A percentile compares a stretch with the other conserved stretches of the same genome.
Evolutionary conservation across 2,329 filamentous ascomycete species (phyloP).

Genomic region (Sordariomycetes sp.): DNA sequence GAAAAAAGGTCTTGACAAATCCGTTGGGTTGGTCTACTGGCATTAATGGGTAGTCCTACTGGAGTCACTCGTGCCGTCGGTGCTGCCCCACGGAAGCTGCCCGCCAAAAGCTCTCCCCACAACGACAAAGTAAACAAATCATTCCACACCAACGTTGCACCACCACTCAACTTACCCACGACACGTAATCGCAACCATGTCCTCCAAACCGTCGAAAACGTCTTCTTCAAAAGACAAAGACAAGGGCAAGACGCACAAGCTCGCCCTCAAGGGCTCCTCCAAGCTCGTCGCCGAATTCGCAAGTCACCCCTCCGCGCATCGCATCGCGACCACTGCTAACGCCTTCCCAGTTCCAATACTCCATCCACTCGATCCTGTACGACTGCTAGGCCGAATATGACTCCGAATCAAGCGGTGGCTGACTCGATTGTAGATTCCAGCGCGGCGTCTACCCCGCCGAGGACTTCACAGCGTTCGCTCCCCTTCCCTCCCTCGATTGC

Average conservation of each 20-base stretch:
- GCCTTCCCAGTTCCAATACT: conserved; percentile 74
- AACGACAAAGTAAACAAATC: no score
- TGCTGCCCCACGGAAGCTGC: no score
- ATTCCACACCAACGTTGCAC: no score
- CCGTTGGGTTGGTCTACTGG: no score
- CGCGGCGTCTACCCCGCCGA: conserved; percentile 81
- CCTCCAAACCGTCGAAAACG: conserved; percentile 2
- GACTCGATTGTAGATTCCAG: conserved; percentile 59
- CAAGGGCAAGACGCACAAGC: conserved; percentile 89
- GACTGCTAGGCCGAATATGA: conserved; percentile 13
- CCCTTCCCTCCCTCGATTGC: not conserved
- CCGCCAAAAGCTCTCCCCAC: no score
- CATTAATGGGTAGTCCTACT: no score
- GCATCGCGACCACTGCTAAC: not conserved
- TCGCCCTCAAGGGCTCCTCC: conserved; percentile 74
- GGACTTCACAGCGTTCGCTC: conserved; percentile 69
- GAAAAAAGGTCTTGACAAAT: no score
- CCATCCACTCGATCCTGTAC: conserved; percentile 91
- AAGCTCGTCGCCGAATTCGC: conserved; percentile 87
- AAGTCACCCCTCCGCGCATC: conserved; percentile 34
- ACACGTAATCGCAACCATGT: not conserved
- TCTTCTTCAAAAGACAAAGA: conserved; percentile 37
- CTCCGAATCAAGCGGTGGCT: not conserved
- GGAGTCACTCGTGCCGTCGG: no score
- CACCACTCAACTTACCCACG: no score